Base-by-base conservation (phyloP, 176 grass and related monocot species). In the Stipa capillata region DNA sequence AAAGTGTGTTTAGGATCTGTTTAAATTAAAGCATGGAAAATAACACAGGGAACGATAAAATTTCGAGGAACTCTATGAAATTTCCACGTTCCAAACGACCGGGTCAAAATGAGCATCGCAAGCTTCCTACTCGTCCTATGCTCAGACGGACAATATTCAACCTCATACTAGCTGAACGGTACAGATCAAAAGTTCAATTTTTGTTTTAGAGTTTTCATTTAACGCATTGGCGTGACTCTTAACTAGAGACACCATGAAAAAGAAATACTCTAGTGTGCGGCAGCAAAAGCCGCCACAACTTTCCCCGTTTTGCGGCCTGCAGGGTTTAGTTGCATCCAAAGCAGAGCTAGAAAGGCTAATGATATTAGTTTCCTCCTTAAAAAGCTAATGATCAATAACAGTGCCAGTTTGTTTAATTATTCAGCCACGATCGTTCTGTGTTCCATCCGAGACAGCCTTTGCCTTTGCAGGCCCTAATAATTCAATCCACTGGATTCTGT, bases 301-400 rank as follows among this genome's bases (percentile, higher is more conserved):
- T 76, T n/a, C 54, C 55, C 18, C 29, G 20, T 28, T 79, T 68
- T 0, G 31, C 6, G 77, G 34, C 5, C 15, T 65, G 56, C 56
- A 44, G 34, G 75, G 72, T 7, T 87, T 50, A 82, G 78, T 77
- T 62, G 42, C 78, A 82, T 71, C 72, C 65, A 87, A 87, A 78
- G 73, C 55, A 77, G 64, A 63, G 63, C 79, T 82, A 77, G 9
- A 81, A 69, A 82, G 78, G 45, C 3, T 40, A 65, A 31, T 73
- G 63, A 40, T 72, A 41, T 66, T 66, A 39, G 0, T 31, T 68
- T 17, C 49, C 17, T 86, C n/a, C 29, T 54, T 13, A 72, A 25
- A 16, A 74, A 61, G 62, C 33, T 50, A 82, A 81, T 60, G 63
- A 25, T 70, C 27, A 8, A 82, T 82, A 55, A 23, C 53, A 13